Evolutionary conservation across 345 rosid species (phyloP).

Genomic region (Physaria fendleri): DNA sequence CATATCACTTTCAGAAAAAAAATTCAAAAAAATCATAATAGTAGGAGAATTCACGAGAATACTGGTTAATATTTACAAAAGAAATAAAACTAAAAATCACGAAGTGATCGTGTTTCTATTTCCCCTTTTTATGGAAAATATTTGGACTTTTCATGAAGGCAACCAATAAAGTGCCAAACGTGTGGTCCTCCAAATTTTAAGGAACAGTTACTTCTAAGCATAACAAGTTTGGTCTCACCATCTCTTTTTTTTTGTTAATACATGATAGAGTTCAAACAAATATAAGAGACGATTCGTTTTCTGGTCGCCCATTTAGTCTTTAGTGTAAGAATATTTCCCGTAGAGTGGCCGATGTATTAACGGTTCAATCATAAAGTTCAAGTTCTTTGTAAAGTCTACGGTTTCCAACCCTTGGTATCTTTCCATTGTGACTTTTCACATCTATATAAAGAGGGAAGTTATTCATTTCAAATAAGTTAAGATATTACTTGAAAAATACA

Average conservation of each 20-base stretch:
- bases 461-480: no score
- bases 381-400: no score
- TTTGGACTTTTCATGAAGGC: slow-evolving; percentile 23
- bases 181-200: slow-evolving; percentile 20
- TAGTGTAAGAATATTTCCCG: no score
- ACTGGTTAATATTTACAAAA: neutral
- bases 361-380: no score
- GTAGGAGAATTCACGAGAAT: slow-evolving; percentile 25
- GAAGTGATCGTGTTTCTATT: slow-evolving; percentile 9
- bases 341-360: no score
- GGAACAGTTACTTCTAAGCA: slow-evolving; percentile 10
- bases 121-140: slow-evolving; percentile 11
- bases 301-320: neutral
- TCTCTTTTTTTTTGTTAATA: no score
- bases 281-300: neutral
- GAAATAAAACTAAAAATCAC: slow-evolving; percentile 7
- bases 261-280: neutral
- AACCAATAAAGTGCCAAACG: slow-evolving; percentile 19
- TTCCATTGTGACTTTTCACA: no score
- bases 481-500: no score
- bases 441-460: no score
- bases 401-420: no score
- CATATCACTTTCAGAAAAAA: slow-evolving; percentile 5
- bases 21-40: neutral
- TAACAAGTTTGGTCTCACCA: slow-evolving; percentile 7